A percentile compares a stretch with the other conserved stretches of the same genome.
Evolutionary conservation across 1,284 basidiomycete genomes (phyloP).

Genomic region (Cystobasidium sp.): DNA sequence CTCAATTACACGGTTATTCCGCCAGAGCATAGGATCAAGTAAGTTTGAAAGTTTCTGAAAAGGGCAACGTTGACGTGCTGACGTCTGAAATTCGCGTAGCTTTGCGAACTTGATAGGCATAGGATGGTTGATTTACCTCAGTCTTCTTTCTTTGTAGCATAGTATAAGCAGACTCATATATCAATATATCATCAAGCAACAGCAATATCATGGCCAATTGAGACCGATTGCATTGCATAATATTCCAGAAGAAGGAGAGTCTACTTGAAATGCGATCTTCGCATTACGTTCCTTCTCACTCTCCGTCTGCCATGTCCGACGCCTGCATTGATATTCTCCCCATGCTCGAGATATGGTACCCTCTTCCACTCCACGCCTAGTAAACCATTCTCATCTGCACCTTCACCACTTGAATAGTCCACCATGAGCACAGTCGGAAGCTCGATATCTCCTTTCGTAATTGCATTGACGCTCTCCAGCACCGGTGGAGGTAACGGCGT

Average conservation of each 20-base stretch:
- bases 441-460: slow-evolving; percentile 85
- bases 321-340: slow-evolving; percentile 61
- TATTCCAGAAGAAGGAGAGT: not conserved
- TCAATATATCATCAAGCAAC: not conserved
- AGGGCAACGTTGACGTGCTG: not conserved
- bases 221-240: not conserved
- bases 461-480: slow-evolving; percentile 60
- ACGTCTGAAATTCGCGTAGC: not conserved
- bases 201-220: not conserved
- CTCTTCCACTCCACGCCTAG: slow-evolving; percentile 64
- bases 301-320: slow-evolving; percentile 72
- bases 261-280: slow-evolving; percentile 61
- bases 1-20: slow-evolving; percentile 36
- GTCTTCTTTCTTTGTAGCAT: slow-evolving; percentile 17
- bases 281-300: slow-evolving; percentile 85
- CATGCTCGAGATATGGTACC: slow-evolving; percentile 80
- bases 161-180: not conserved
- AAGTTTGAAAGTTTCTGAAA: not conserved
- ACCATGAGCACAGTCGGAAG: slow-evolving; percentile 85
- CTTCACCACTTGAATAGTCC: slow-evolving; percentile 64
- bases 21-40: slow-evolving; percentile 33
- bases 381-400: slow-evolving; percentile 55
- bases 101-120: slow-evolving; percentile 40
- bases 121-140: slow-evolving; percentile 34
- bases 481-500: slow-evolving; percentile 68